Base-by-base conservation (phyloP, 495 filamentous ascomycete species). In the Daldinia decipiens region DNA sequence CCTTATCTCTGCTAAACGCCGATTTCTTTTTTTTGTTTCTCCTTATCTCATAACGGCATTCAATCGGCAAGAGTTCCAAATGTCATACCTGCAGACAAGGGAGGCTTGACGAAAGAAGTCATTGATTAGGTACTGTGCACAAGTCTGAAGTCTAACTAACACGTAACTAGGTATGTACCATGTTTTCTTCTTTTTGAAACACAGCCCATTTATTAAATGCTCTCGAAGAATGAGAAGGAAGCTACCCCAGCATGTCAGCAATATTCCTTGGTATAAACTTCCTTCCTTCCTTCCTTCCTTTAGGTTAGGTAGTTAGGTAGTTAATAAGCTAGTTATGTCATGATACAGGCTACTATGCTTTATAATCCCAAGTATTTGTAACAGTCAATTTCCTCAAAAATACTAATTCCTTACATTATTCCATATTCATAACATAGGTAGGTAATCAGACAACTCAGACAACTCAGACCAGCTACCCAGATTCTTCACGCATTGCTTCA, bases 401-500 rank as follows among this genome's bases (percentile, higher is more conserved):
- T 24, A 47, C 43, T 6, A 5, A 17, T 40, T 8, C 39, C 15
- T 17, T 40, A 15, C 15, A 40, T 40, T 7, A 40, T 47, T 47
- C 19, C 21, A 47, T 21, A 21, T 12, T 21, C 17, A 24, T 47
- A 47, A 12, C 43, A 47, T 47, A 27, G 3, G 26, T 26, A 24
- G 24, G n/a, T n/a, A n/a, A n/a, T n/a, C n/a, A n/a, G n/a, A n/a
- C n/a, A n/a, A n/a, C n/a, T 9, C 15, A 51, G 51, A n/a, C 31
- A 32, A 17, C 13, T 55, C 31, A 21, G 31, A 21, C 9, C 29
- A 8, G 6, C n/a, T 56, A 13, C 21, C 13, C 13, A 12, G 19
- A 47, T 45, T 21, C 43, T 55, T 32, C 27, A 31, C 24, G 9
- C 36, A 43, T 67, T 38, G 70, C 59, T 40, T 17, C 55, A 27